These are phyloP conservation scores for Ceraceosorus bombacis DNA, from an alignment of 1,284 basidiomycete genomes.

Conservation along the genomic window DNA sequence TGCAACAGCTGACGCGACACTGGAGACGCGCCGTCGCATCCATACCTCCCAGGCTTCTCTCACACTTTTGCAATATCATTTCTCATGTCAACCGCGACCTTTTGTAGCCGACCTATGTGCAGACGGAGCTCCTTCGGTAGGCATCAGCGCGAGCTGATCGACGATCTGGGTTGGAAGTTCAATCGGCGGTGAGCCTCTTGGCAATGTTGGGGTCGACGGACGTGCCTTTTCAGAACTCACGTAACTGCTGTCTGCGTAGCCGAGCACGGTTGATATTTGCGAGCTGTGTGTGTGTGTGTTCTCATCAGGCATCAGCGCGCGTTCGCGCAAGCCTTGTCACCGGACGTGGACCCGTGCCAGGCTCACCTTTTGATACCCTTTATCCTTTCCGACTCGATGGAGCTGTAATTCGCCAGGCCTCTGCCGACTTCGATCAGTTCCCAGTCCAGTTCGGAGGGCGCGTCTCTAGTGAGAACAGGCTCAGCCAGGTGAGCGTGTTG, in stretches of 20 bases:
- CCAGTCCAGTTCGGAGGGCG: slow-evolving; percentile 49
- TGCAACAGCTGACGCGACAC: no score
- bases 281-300: slow-evolving; percentile 55
- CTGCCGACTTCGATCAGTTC: slow-evolving; percentile 84
- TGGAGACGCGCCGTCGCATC: no score
- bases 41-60: no score
- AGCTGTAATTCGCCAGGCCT: slow-evolving; percentile 92
- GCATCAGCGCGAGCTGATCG: slow-evolving; percentile 9
- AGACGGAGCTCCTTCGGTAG: background rate
- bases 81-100: no score
- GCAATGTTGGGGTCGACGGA: no score
- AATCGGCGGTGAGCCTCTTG: no score
- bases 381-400: slow-evolving; percentile 76
- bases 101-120: no score
- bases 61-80: no score
- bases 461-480: background rate
- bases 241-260: slow-evolving; percentile 91
- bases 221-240: slow-evolving; percentile 50
- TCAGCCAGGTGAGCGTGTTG: background rate
- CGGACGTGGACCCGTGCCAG: background rate
- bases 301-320: background rate
- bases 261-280: slow-evolving; percentile 69
- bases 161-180: background rate
- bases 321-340: background rate
- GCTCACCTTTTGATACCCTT: slow-evolving; percentile 58